Evolutionary conservation across 306 rosid species (phyloP), one percentile per base, ranked within the genome.

Genomic region (Psophocarpus tetragonolobus): DNA sequence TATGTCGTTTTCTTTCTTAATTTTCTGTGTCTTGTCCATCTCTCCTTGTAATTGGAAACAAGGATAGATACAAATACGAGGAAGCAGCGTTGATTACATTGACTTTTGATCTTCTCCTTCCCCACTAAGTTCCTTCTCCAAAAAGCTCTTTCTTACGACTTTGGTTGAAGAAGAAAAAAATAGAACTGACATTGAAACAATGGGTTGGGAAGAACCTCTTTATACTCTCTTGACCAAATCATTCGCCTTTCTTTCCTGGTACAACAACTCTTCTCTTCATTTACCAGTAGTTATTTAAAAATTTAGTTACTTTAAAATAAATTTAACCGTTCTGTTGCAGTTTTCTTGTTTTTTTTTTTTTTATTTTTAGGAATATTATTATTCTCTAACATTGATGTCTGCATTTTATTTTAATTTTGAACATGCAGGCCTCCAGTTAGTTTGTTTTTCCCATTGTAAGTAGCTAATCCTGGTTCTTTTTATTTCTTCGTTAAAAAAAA

Each of bases 381-480:
- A 8, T 48, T 21, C 2, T 61, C 72, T 50, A 48, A 69, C 44
- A 1, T 50, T 61, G 47, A 10, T 76, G 30, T 81, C 35, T 50
- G 3, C 13, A 26, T 18, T 11, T 13, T 44, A n/a, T 44, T 21
- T n/a, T 33, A 74, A 26, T 0, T 62, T 56, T 29, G 53, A 42
- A 51, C 58, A 8, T 64, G 83, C 87, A 90, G 96, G 92, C 91
- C 92, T 82, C 89, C 91, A 4, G 57, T 90, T 68, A 63, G 54
- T 66, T 78, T 88, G 83, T 73, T 85, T 64, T 87, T 32, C 82
- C 75, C 87, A 51, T 32, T 90, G 92, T 90, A 85, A 87, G 96
- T 82, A 26, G 12, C 64, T 20, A 8, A 7, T 33, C 0, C 24
- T 48, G 23, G n/a, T n/a, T n/a, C n/a, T n/a, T n/a, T n/a, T n/a